Base-by-base conservation (phyloP, 2,329 filamentous ascomycete genomes). In the Elsinoe fawcettii region DNA sequence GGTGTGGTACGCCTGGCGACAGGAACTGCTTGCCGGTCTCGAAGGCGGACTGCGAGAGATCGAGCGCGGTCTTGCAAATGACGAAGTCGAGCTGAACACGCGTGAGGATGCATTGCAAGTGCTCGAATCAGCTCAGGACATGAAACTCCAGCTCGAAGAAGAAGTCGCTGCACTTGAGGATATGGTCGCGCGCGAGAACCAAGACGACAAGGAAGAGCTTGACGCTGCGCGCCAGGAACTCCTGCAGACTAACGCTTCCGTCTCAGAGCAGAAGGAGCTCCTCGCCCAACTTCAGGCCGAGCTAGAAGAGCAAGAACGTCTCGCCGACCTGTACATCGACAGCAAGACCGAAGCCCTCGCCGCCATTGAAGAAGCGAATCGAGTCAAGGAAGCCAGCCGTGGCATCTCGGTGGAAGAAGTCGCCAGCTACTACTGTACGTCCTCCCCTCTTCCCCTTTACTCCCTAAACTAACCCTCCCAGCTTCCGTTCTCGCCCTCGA, bases 1-100 rank as follows among this genome's bases (percentile, higher is more conserved):
- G 58, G 91, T 93, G 77, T 99, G 93, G 93, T 99, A 99, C 69
- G 87, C 92, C 66, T 99, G 93, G 93, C 86, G 93, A 39, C 92
- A 88, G 79, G 92, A 93, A 66, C 80, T 97, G 22, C 84, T 88
- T 27, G 80, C 90, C 57, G 87, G 89, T 16, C 79, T 99, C 36
- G 90, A 87, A 67, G 85, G 90, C 64, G 91, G 88, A 2, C 80
- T 97, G 2, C 71, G 87, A 56, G 84, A 81, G 60, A 93, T 91
- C 58, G 77, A 82, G 1, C 81, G 87, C 58, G 89, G 86, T 18
- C 89, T 99, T 82, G 80, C 83, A 47, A 74, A 75, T 1, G 93
- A 99, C 63, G 83, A 88, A 55, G 75, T 80, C 56, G 66, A 82
- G 1, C 70, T 99, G 6, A 71, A 77, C 11, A 78, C 84, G 66